Conservation (phyloP, 169 alveolate species). For the Cryptosporidium sp. region DNA sequence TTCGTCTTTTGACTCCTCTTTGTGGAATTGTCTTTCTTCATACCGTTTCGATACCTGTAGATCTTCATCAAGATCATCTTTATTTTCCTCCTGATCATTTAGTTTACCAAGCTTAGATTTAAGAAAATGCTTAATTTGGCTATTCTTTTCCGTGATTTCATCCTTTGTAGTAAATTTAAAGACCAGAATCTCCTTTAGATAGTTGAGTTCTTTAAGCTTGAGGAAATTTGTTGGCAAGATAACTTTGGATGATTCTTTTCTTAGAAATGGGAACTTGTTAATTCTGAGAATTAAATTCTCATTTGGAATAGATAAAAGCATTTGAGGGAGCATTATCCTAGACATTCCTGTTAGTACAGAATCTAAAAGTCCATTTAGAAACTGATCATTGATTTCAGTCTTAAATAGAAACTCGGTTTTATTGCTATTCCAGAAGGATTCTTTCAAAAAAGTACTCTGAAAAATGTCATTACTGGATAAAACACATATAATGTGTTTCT, state of each 20-base stretch:
- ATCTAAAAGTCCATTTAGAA: slow-evolving; percentile 32
- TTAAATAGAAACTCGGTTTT: slow-evolving; percentile 4
- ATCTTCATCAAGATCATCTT: slow-evolving; percentile 47
- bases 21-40: slow-evolving; percentile 28
- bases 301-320: slow-evolving; percentile 43
- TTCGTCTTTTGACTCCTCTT: slow-evolving; percentile 4
- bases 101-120: slow-evolving; percentile 8
- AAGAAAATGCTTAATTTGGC: slow-evolving; percentile 2
- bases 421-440: slow-evolving; percentile 25
- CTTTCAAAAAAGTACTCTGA: neutral
- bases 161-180: slow-evolving; percentile 27
- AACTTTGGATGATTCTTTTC: slow-evolving; percentile 1
- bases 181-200: slow-evolving; percentile 14
- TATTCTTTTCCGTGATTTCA: slow-evolving; percentile 24
- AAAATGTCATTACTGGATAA: slow-evolving; percentile 19
- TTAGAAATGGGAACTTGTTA: neutral
- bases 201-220: neutral
- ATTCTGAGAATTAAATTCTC: neutral
- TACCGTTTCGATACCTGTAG: slow-evolving; percentile 10
- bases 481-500: slow-evolving; percentile 22
- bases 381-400: neutral
- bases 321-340: slow-evolving; percentile 58
- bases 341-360: slow-evolving; percentile 36
- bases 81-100: neutral
- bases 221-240: neutral